Percentiles rank a stretch among this genome's conserved stretches.
Conservation (phyloP, 192 early-diverging fungal species). For the Backusella morwellensis region DNA sequence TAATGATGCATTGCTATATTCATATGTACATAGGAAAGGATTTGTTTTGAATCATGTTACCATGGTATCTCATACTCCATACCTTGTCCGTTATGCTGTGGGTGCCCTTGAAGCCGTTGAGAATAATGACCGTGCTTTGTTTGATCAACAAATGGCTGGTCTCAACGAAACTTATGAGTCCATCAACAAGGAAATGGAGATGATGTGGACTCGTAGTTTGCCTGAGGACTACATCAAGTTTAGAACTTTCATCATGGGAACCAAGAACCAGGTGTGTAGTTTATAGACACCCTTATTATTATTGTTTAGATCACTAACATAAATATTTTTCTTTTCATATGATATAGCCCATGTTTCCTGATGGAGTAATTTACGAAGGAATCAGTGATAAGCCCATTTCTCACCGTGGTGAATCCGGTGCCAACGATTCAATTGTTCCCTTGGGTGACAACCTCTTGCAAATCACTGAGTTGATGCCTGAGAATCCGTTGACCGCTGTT, state of each 20-base stretch:
- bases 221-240: conserved; percentile 80
- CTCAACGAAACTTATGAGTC: conserved; percentile 60
- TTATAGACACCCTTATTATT: background rate
- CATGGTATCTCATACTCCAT: conserved; percentile 74
- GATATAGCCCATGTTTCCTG: conserved; percentile 78
- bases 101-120: conserved; percentile 55
- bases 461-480: conserved; percentile 75
- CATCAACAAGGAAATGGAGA: conserved; percentile 80
- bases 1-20: background rate
- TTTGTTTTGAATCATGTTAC: conserved; percentile 90
- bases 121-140: conserved; percentile 52
- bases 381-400: conserved; percentile 51
- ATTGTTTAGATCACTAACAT: background rate
- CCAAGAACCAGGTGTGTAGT: conserved; percentile 60
- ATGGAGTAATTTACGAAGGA: conserved; percentile 86
- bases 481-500: conserved; percentile 76
- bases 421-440: conserved; percentile 87
- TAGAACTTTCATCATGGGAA: conserved; percentile 91
- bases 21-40: conserved; percentile 38
- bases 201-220: conserved; percentile 69
- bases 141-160: conserved; percentile 55
- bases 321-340: background rate
- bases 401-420: conserved; percentile 83
- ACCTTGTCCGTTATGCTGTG: conserved; percentile 61
- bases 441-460: conserved; percentile 83